A percentile compares a stretch with the other conserved stretches of the same genome.
Evolutionary conservation across 352 stramenopile genomes (phyloP).

Genomic region (Phytophthora europaea): DNA sequence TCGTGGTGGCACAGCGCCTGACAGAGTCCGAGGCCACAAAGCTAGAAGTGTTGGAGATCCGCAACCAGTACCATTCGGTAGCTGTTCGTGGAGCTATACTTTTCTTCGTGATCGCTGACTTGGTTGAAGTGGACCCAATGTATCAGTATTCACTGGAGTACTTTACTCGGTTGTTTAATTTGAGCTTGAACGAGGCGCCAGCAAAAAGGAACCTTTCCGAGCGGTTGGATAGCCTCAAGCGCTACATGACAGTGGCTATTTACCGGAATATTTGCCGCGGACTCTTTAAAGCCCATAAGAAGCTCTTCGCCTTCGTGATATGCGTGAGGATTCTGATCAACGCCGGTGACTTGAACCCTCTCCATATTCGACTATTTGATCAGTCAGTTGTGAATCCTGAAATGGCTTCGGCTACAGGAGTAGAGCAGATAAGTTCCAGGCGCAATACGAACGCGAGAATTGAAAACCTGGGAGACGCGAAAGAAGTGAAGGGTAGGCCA

Average conservation of each 20-base stretch:
- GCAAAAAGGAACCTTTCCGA: constrained; percentile 31
- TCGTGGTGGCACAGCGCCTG: constrained; percentile 60
- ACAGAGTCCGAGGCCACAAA: constrained; percentile 72
- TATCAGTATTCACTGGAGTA: constrained; percentile 88
- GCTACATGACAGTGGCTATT: constrained; percentile 61
- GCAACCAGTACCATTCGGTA: constrained; percentile 68
- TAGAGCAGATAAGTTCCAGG: not conserved
- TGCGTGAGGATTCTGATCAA: constrained; percentile 66
- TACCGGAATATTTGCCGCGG: constrained; percentile 80
- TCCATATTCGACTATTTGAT: constrained; percentile 55
- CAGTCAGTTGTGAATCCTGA: constrained; percentile 11
- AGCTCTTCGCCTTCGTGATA: constrained; percentile 75
- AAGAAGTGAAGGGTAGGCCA: not conserved
- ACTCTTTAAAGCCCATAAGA: constrained; percentile 72
- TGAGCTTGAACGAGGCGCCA: constrained; percentile 59
- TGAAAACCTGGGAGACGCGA: not conserved
- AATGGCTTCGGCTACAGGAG: not conserved
- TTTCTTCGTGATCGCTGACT: constrained; percentile 77
- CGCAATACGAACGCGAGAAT: not conserved
- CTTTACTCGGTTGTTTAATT: constrained; percentile 72
- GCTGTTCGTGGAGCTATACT: constrained; percentile 70
- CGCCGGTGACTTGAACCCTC: constrained; percentile 41
- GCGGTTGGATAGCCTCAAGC: constrained; percentile 55
- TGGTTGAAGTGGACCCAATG: constrained; percentile 73
- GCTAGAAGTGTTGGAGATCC: constrained; percentile 65